phyloP scores from a whole-genome alignment of 306 rosid genomes.

The Cucumis sativus region Cucumber_9930_V3 NC_026660.2:18984001-18984500 shows the following conservation, averaged over 20 bases:
- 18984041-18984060: conserved; percentile 50
- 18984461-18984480: not conserved
- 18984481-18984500: not conserved
- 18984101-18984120: conserved; percentile 25
- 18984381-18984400: conserved; percentile 45
- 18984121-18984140: not conserved
- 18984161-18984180: not conserved
- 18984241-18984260: conserved; percentile 81
- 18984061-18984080: conserved; percentile 45
- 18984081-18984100: conserved; percentile 53
- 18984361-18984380: conserved; percentile 70
- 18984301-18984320: conserved; percentile 77
- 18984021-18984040: conserved; percentile 75
- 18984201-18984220: too few relatives aligned
- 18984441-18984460: conserved; percentile 1
- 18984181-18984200: too few relatives aligned
- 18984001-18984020: conserved; percentile 86
- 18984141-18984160: not conserved
- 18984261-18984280: conserved; percentile 79
- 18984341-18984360: conserved; percentile 51
- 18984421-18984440: conserved; percentile 73
- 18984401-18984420: conserved; percentile 51
- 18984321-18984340: conserved; percentile 67
- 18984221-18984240: conserved; percentile 50
- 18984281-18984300: conserved; percentile 80